Base-by-base conservation (phyloP, 306 rosid genomes). In the Castanea mollissima region DNA sequence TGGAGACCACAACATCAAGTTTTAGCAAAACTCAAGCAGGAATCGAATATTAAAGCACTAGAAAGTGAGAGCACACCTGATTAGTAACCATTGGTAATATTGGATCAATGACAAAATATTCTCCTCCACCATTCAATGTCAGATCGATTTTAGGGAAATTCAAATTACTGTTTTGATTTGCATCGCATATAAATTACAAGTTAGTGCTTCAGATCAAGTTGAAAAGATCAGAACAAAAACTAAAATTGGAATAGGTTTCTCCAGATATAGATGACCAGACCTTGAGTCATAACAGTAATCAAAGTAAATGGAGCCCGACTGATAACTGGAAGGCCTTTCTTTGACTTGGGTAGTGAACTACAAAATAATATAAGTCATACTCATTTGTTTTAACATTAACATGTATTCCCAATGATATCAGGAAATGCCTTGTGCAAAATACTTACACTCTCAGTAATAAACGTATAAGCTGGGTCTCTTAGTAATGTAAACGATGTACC, bases 401-500 rank as follows among this genome's bases (percentile, higher is more conserved):
- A 35, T 35, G 9, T 35, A 35, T 6, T 58, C 60, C 59, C 55
- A 60, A 51, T 25, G 51, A 75, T 38, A 77, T 79, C n/a, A 55
- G 55, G 31, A 78, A 75, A 46, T 56, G 71, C 7, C 2, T 18
- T 65, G 69, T 41, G n/a, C 27, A 71, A 73, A 74, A 15, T 34
- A 71, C 98, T 93, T 84, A 93, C 99, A 67, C 69, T 83, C 35
- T 75, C 6, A 8, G 93, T 62, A 78, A 96, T 85, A 84, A 71
- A 80, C 20, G 87, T 82, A 83, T 96, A 93, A 78, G 88, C 92
- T 1, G 98, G 97, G 75, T 93, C 92, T 0, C 76, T 90, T 73
- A 96, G 83, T 87, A 77, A 76, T 5, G 98, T 90, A 74, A 82
- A 93, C 1, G 98, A 90, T 80, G 94, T 90, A 8, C 98, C 99